Conservation (phyloP, 495 filamentous ascomycete species). For the Xylaria castorea region DNA sequence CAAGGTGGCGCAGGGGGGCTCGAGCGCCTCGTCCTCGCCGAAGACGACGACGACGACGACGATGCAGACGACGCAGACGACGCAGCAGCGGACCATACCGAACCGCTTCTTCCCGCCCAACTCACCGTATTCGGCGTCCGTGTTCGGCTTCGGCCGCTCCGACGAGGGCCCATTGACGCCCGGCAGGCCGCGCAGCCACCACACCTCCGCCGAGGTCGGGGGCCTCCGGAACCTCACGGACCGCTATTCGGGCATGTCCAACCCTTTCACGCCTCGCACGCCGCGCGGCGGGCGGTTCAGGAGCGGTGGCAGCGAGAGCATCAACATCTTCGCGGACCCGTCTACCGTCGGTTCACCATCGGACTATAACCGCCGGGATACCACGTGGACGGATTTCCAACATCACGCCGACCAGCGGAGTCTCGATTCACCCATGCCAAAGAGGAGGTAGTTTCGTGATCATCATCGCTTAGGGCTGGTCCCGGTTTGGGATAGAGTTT, state of each 20-base stretch:
- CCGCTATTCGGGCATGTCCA: constrained; percentile 13
- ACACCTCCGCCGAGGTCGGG: constrained; percentile 37
- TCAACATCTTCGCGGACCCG: constrained; percentile 74
- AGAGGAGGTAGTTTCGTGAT: neutral
- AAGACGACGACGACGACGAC: constrained; percentile 24
- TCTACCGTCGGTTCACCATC: constrained; percentile 42
- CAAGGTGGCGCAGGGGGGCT: constrained; percentile 33
- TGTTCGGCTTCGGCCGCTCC: constrained; percentile 26
- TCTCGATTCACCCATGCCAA: neutral
- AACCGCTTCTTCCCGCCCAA: constrained; percentile 37
- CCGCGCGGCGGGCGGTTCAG: constrained; percentile 51
- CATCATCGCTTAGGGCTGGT: neutral
- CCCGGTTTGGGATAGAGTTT: neutral
- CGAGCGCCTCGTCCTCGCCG: constrained; percentile 28
- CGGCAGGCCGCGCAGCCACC: constrained; percentile 32
- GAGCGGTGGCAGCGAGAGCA: constrained; percentile 65
- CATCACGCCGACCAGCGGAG: constrained; percentile 31
- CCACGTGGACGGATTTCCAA: constrained; percentile 42
- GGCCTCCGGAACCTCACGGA: constrained; percentile 38
- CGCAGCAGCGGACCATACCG: constrained; percentile 7
- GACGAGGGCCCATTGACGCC: constrained; percentile 31
- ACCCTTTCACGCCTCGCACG: constrained; percentile 36
- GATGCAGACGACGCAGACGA: too few species aligned
- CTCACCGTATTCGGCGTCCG: constrained; percentile 33
- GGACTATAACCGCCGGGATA: constrained; percentile 26